Base-by-base conservation (phyloP, 768 basidiomycete genomes). In the Hygrocybe punicea region DNA sequence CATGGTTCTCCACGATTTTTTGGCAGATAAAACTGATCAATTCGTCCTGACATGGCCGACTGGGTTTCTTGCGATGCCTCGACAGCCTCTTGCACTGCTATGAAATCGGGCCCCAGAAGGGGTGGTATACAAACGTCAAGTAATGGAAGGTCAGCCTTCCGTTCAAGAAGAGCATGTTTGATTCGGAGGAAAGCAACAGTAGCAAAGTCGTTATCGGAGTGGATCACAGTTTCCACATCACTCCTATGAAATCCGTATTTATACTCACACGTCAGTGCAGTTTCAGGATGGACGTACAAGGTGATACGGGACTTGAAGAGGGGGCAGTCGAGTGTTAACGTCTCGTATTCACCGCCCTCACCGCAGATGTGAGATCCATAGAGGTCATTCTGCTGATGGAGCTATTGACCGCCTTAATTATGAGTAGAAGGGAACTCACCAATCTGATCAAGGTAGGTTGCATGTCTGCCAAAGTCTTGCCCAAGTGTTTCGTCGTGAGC, bases 261-360 rank as follows among this genome's bases (percentile, higher is more conserved):
- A 25, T 21, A 9, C 34, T 36, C 36, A 29, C 29, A 13, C 14
- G 17, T 37, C 50, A 33, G 45, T n/a, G 33, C 10, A 1, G 8
- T 16, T n/a, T 34, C 11, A 53, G 44, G 45, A 45, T 11, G 34
- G n/a, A 63, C 86, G 63, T 63, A 92, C 86, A 98, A 68, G 6
- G 74, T 67, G 35, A 99, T 87, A 9, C 81, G 77, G 37, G 80
- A 79, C 62, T 91, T 91, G 81, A 95, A 98, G 11, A 96, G 66
- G 0, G 95, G 91, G 59, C 89, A 90, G 62, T 97, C 91, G 11
- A 94, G 75, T 1, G 96, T 98, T 56, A 98, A 76, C 0, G 88
- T 91, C 69, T 99, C 97, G 71, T 98, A 99, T 73, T 99, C 97
- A 2, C 97, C 97, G 2, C 97, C 97, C 73, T 99, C 97, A 9